A percentile compares a stretch with the other conserved stretches of the same genome.
Conservation (phyloP, 805 yeast genomes). For the Starmerella ratchasimensis region DNA sequence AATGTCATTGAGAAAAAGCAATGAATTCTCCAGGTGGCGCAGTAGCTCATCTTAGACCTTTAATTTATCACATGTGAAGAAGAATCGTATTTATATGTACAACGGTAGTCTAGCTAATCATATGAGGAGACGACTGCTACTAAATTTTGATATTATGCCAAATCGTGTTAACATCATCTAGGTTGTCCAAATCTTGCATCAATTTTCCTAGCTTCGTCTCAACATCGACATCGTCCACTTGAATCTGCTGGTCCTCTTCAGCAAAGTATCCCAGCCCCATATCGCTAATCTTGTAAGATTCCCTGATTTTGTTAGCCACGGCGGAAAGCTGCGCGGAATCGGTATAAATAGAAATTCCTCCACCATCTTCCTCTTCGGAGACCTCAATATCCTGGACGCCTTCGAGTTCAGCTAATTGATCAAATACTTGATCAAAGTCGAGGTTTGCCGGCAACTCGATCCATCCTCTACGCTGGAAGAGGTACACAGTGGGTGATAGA, state of each 20-base stretch:
- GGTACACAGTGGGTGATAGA: constrained; percentile 61
- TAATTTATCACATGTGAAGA: neutral
- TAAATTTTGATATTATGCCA: constrained; percentile 39
- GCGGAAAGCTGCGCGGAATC: constrained; percentile 50
- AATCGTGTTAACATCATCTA: constrained; percentile 74
- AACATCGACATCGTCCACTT: constrained; percentile 39
- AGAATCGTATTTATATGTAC: no score
- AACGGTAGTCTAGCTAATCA: no score
- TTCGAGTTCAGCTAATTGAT: constrained; percentile 49
- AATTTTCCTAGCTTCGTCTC: constrained; percentile 44
- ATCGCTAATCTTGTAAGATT: constrained; percentile 49
- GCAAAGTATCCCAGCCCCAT: constrained; percentile 59
- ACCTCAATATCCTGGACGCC: constrained; percentile 46
- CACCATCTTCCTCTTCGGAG: constrained; percentile 20
- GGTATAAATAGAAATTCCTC: constrained; percentile 38
- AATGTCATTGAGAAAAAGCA: no score
- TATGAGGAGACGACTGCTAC: constrained; percentile 28
- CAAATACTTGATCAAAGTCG: constrained; percentile 54
- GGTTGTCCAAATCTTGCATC: constrained; percentile 47
- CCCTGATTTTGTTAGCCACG: constrained; percentile 45
- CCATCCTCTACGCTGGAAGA: constrained; percentile 69
- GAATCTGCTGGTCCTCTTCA: constrained; percentile 47
- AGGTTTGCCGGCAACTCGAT: constrained; percentile 32
- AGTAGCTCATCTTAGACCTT: neutral
- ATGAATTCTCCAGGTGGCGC: neutral